A percentile compares a stretch with the other conserved stretches of the same genome.
These are phyloP conservation scores for Chlamydomonas asymmetrica DNA, from an alignment of 139 green algal genomes.

Conservation along the genomic window DNA sequence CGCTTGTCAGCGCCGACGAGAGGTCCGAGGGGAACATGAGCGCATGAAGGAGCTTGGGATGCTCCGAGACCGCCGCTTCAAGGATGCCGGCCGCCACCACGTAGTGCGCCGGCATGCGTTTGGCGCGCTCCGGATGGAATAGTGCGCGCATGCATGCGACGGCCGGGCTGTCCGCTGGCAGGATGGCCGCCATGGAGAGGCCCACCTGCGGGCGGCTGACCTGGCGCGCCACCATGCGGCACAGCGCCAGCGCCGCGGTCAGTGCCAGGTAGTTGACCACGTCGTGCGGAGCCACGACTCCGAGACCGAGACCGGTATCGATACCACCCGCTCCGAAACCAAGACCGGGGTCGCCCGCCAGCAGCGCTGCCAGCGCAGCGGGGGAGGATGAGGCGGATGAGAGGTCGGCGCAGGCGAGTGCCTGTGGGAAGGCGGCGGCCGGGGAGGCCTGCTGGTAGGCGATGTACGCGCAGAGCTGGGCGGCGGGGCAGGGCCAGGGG, in stretches of 20 bases:
- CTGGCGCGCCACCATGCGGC: conserved; percentile 24
- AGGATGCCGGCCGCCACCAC: conserved; percentile 47
- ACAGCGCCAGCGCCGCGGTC: conserved; percentile 19
- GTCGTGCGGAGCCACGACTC: too few species aligned
- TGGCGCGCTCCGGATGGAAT: not conserved
- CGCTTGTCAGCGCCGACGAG: conserved; percentile 29
- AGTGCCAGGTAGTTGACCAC: conserved; percentile 34
- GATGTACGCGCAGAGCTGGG: conserved; percentile 26
- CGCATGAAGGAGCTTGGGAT: conserved; percentile 50
- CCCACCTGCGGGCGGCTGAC: conserved; percentile 8
- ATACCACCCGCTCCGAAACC: too few species aligned
- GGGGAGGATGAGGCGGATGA: too few species aligned
- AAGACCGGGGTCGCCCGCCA: too few species aligned
- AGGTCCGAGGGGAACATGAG: conserved; percentile 57
- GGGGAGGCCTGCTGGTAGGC: conserved; percentile 27
- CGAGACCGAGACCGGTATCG: too few species aligned
- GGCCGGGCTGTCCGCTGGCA: conserved; percentile 16
- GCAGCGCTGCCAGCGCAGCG: too few species aligned
- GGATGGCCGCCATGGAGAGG: conserved; percentile 6
- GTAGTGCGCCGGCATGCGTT: conserved; percentile 19
- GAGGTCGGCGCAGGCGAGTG: too few species aligned
- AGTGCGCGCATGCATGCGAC: conserved; percentile 26
- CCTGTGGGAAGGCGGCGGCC: too few species aligned
- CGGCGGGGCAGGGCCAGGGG: conserved; percentile 12
- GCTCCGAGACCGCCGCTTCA: conserved; percentile 33